A percentile compares a stretch with the other conserved stretches of the same genome.
Conservation (phyloP, 1,284 basidiomycete genomes). For the Testicularia cyperi region DNA sequence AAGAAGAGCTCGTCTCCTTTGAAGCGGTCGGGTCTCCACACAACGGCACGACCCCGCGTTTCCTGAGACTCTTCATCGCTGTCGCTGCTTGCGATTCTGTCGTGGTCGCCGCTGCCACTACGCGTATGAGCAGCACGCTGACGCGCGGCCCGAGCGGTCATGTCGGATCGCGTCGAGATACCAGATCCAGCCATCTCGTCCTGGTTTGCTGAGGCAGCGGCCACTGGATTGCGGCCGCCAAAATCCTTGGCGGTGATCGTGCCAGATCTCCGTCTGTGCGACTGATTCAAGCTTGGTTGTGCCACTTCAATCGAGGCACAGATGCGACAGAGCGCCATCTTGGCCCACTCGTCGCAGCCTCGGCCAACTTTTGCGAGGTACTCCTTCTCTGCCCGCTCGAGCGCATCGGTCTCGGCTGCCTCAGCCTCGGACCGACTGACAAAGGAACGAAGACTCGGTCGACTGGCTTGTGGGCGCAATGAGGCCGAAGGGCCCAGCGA, state of each 20-base stretch:
- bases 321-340: constrained; percentile 38
- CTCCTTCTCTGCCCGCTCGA: constrained; percentile 38
- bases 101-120: background rate
- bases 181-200: constrained; percentile 8
- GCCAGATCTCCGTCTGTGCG: constrained; percentile 11
- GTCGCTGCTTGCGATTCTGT: no score
- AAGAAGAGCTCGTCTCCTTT: constrained; percentile 36
- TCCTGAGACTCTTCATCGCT: no score
- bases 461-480: constrained; percentile 14
- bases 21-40: constrained; percentile 37
- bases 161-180: constrained; percentile 35
- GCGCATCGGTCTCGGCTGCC: constrained; percentile 37
- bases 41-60: no score
- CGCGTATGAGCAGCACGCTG: background rate
- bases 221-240: background rate
- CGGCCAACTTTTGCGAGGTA: constrained; percentile 27
- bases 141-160: constrained; percentile 21
- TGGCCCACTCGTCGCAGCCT: constrained; percentile 42
- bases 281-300: no score
- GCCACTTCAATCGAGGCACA: constrained; percentile 14
- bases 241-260: constrained; percentile 29
- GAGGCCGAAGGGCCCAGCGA: constrained; percentile 3
- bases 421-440: constrained; percentile 31
- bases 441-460: constrained; percentile 27
- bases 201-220: background rate